These are phyloP conservation scores for Cercophora newfieldiana DNA, from an alignment of 495 filamentous ascomycete species.

Conservation along the genomic window DNA sequence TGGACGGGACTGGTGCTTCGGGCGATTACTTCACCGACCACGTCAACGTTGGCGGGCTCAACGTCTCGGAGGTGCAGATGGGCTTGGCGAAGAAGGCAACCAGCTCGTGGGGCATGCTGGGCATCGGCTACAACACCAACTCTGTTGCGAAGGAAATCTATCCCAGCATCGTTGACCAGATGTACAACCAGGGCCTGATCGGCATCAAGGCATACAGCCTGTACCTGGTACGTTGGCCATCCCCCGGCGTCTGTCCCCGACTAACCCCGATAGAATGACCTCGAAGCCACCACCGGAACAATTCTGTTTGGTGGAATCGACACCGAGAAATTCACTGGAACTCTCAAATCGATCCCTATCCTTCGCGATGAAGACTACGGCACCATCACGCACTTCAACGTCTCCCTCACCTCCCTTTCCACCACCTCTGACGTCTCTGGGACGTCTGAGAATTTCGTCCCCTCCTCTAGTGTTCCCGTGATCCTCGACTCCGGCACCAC, in stretches of 20 bases:
- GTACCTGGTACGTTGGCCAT: slow-evolving; percentile 52
- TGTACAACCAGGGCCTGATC: slow-evolving; percentile 68
- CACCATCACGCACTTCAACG: slow-evolving; percentile 59
- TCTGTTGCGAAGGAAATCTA: slow-evolving; percentile 68
- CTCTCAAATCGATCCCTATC: slow-evolving; percentile 71
- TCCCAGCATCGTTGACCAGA: slow-evolving; percentile 69
- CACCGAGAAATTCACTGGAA: slow-evolving; percentile 71
- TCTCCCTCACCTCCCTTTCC: slow-evolving; percentile 61
- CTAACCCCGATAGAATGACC: slow-evolving; percentile 52
- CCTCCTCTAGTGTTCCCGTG: slow-evolving; percentile 59
- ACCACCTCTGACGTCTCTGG: slow-evolving; percentile 36
- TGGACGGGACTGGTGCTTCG: slow-evolving; percentile 67
- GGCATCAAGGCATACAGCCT: slow-evolving; percentile 78
- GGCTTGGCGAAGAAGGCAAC: slow-evolving; percentile 73
- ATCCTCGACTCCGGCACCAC: slow-evolving; percentile 84
- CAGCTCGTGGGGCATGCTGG: slow-evolving; percentile 73
- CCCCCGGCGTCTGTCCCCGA: not conserved
- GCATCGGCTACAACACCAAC: slow-evolving; percentile 77
- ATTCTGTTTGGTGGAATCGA: slow-evolving; percentile 91
- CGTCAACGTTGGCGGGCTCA: slow-evolving; percentile 62
- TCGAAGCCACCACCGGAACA: slow-evolving; percentile 67
- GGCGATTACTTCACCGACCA: slow-evolving; percentile 83
- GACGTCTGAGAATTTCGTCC: slow-evolving; percentile 40
- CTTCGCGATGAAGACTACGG: slow-evolving; percentile 47
- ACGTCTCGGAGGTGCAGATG: slow-evolving; percentile 68